phyloP scores from a whole-genome alignment of 306 rosid species.

The Chamaecrista fasciculata region DNA sequence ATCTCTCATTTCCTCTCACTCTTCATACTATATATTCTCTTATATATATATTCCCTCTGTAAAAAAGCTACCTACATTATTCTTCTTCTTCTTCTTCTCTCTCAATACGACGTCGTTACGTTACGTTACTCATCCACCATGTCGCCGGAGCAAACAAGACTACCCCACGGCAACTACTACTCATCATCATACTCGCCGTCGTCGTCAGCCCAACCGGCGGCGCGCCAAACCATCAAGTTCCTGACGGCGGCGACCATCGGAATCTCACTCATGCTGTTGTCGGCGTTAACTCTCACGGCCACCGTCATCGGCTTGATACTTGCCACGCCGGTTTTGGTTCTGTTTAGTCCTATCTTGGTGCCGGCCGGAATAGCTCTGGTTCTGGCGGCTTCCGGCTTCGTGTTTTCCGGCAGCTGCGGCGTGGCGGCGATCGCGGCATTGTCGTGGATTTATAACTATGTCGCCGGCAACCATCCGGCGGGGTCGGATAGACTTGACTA shows the following conservation, averaged over 20 bases:
- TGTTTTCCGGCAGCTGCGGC: conserved; percentile 53
- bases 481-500: conserved; percentile 46
- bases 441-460: conserved; percentile 53
- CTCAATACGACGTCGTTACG: no score
- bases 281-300: conserved; percentile 50
- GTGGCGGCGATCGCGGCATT: conserved; percentile 50
- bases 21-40: not conserved
- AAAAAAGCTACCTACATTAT: not conserved
- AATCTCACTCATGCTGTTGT: conserved; percentile 44
- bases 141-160: not conserved
- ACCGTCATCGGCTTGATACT: conserved; percentile 50
- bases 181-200: no score
- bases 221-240: conserved; percentile 50
- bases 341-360: conserved; percentile 59
- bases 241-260: conserved; percentile 53
- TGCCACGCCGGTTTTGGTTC: conserved; percentile 54
- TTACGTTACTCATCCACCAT: no score
- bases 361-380: conserved; percentile 40
- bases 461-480: conserved; percentile 34
- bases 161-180: conserved; percentile 18
- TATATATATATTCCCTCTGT: not conserved
- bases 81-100: not conserved
- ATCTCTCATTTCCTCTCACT: conserved; percentile 15
- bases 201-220: conserved; percentile 20
- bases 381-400: conserved; percentile 42